phyloP scores from a whole-genome alignment of 352 stramenopile genomes.

The Aphanomyces cochlioides region DNA sequence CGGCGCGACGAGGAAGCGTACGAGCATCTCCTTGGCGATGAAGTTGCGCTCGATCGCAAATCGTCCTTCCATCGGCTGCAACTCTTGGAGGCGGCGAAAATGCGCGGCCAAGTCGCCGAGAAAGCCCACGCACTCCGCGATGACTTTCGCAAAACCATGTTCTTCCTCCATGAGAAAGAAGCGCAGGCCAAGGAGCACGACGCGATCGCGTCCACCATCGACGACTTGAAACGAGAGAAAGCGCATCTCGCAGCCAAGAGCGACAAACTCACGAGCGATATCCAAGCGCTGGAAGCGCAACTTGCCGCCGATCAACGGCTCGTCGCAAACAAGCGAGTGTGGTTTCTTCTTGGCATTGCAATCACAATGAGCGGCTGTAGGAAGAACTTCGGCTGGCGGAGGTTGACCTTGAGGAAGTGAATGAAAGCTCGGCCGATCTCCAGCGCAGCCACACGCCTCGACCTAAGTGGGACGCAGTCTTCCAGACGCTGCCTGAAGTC shows the following conservation, averaged over 20 bases:
- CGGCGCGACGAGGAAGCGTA: conserved; percentile 14
- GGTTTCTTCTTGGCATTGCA: too few species aligned
- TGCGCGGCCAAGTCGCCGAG: neutral
- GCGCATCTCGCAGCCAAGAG: neutral
- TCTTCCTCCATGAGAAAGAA: conserved; percentile 45
- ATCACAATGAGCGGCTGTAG: neutral
- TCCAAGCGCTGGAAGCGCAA: conserved; percentile 21
- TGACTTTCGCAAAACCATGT: conserved; percentile 24
- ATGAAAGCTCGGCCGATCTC: conserved; percentile 27
- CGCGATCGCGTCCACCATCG: conserved; percentile 34
- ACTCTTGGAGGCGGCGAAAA: conserved; percentile 9
- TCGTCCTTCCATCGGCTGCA: neutral
- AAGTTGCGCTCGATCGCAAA: conserved; percentile 14
- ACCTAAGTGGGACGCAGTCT: conserved; percentile 56
- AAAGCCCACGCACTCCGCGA: conserved; percentile 14
- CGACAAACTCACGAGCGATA: neutral
- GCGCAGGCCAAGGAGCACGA: conserved; percentile 40
- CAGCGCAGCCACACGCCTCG: conserved; percentile 63
- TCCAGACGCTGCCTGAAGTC: conserved; percentile 58
- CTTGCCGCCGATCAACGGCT: conserved; percentile 4
- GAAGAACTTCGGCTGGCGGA: conserved; percentile 1
- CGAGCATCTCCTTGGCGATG: conserved; percentile 23
- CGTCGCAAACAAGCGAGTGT: conserved; percentile 12
- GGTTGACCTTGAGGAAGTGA: conserved; percentile 6
- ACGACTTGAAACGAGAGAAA: conserved; percentile 19